phyloP scores from a whole-genome alignment of 2,329 filamentous ascomycete species.

The Xylariaceae sp. region DNA sequence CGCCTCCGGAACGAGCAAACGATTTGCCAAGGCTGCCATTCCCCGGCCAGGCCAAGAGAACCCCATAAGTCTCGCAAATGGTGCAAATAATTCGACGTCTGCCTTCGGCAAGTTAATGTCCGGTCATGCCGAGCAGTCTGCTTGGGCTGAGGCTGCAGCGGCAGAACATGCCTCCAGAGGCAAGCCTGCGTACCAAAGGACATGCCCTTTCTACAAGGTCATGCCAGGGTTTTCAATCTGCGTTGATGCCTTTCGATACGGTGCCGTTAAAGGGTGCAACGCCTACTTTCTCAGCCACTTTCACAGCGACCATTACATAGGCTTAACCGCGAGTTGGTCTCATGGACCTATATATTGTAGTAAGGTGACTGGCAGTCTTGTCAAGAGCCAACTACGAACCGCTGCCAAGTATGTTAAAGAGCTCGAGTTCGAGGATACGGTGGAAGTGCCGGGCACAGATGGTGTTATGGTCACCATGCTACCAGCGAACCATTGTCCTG shows the following conservation, averaged over 20 bases:
- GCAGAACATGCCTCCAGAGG: conserved; percentile 73
- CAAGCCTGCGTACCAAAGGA: conserved; percentile 80
- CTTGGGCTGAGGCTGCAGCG: conserved; percentile 83
- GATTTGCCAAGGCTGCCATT: conserved; percentile 64
- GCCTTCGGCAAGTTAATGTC: conserved; percentile 95
- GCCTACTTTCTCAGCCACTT: conserved; percentile 98
- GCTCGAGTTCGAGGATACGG: conserved; percentile 76
- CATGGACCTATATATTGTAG: conserved; percentile 98
- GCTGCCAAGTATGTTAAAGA: conserved; percentile 80
- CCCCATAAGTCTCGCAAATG: conserved; percentile 59
- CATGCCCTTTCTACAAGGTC: conserved; percentile 98
- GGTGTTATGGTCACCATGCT: conserved; percentile 92
- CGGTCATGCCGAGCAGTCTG: conserved; percentile 79
- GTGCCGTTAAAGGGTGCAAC: conserved; percentile 83
- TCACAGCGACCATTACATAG: conserved; percentile 95
- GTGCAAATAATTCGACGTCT: conserved; percentile 47
- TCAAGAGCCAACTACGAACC: conserved; percentile 79
- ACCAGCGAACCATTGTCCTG: conserved; percentile 92
- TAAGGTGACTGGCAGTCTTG: conserved; percentile 82
- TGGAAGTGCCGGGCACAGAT: conserved; percentile 75
- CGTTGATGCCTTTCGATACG: conserved; percentile 94
- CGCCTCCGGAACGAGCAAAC: conserved; percentile 45
- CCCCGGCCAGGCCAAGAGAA: conserved; percentile 77
- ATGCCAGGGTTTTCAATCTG: conserved; percentile 89
- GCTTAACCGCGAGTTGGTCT: conserved; percentile 79